A percentile compares a stretch with the other conserved stretches of the same genome.
These are phyloP conservation scores for Backusella tarrabulga DNA, from an alignment of 192 early-diverging fungal genomes.

Conservation along the genomic window DNA sequence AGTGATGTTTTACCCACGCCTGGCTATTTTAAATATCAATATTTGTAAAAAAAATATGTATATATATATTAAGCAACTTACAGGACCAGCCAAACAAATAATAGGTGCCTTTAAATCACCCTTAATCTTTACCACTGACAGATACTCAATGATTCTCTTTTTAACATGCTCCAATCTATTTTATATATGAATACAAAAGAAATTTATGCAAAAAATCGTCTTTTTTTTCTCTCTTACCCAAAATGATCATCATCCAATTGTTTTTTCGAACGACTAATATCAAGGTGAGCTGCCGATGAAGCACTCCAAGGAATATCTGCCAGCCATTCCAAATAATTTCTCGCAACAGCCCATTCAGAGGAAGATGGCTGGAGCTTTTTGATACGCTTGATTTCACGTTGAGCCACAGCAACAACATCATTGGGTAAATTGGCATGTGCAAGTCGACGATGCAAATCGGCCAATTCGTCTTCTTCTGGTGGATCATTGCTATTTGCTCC, in stretches of 20 bases:
- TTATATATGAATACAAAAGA: neutral
- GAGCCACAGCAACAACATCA: conserved; percentile 56
- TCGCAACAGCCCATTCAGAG: conserved; percentile 74
- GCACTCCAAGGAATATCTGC: conserved; percentile 76
- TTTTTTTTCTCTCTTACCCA: conserved; percentile 40
- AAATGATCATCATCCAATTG: conserved; percentile 82
- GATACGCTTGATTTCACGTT: conserved; percentile 65
- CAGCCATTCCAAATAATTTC: conserved; percentile 78
- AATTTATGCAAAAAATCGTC: neutral
- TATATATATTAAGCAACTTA: conserved; percentile 29
- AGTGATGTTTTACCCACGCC: conserved; percentile 83
- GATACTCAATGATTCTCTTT: conserved; percentile 77
- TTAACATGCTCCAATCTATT: conserved; percentile 71
- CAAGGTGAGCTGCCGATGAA: conserved; percentile 55
- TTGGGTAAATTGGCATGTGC: conserved; percentile 58
- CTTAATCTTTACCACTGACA: conserved; percentile 79
- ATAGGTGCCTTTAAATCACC: conserved; percentile 75
- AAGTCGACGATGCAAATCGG: conserved; percentile 54
- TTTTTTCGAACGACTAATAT: conserved; percentile 61
- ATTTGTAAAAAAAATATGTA: neutral
- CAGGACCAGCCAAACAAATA: conserved; percentile 68
- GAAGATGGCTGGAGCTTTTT: conserved; percentile 70
- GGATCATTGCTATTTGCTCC: conserved; percentile 36
- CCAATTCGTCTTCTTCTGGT: conserved; percentile 55
- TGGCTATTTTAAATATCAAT: conserved; percentile 11